Evolutionary conservation across 345 rosid species (phyloP).

Genomic region (Populus euphratica): DNA sequence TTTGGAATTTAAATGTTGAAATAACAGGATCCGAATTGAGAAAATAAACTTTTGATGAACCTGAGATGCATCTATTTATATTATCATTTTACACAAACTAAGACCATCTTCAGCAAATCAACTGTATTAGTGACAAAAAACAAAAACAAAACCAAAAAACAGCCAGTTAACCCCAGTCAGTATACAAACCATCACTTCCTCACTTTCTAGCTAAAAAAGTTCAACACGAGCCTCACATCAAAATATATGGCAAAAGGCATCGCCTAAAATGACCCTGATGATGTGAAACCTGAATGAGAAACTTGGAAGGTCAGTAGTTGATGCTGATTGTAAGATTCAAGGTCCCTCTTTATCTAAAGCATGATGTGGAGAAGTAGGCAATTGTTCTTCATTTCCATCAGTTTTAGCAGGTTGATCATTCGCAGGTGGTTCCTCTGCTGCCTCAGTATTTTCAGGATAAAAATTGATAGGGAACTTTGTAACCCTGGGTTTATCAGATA

Average conservation of each 20-base stretch:
- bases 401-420: conserved; percentile 40
- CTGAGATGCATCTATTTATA: neutral
- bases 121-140: neutral
- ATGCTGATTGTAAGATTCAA: conserved; percentile 8
- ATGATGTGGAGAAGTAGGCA: conserved; percentile 26
- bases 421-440: conserved; percentile 33
- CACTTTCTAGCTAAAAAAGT: neutral
- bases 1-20: neutral
- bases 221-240: neutral
- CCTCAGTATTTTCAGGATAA: conserved; percentile 57
- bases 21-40: neutral
- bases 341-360: conserved; percentile 33
- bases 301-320: neutral
- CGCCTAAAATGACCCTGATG: conserved; percentile 3
- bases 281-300: conserved; percentile 5
- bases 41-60: neutral
- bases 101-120: neutral
- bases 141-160: neutral
- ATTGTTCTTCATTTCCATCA: conserved; percentile 30
- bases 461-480: conserved; percentile 93
- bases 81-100: neutral
- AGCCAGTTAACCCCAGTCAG: neutral
- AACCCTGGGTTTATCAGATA: conserved; percentile 86
- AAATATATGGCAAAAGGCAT: conserved; percentile 2
- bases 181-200: conserved; percentile 9